Conservation (phyloP, 73 alveolate genomes). For the Effrenium voratum region DNA sequence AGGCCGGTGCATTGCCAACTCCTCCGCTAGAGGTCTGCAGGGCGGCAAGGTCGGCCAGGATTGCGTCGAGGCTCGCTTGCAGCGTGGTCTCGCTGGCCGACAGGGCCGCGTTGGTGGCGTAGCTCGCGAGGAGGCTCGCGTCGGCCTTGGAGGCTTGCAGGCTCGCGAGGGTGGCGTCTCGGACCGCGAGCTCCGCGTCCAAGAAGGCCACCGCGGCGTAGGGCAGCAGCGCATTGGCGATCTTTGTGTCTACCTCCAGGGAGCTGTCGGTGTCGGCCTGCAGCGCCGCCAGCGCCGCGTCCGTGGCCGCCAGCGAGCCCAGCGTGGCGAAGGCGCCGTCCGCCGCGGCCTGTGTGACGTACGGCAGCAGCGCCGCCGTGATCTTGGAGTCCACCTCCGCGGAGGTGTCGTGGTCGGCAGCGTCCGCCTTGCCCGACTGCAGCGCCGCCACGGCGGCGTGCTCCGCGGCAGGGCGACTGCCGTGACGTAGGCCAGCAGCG, state of each 20-base stretch:
- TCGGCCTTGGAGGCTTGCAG: no score
- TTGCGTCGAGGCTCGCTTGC: not conserved
- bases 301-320: not conserved
- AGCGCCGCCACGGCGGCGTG: not conserved
- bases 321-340: not conserved
- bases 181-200: not conserved
- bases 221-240: not conserved
- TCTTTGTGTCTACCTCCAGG: not conserved
- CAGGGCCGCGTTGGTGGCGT: not conserved
- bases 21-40: not conserved
- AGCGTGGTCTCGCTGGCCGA: not conserved
- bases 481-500: not conserved
- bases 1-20: not conserved
- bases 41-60: slow-evolving; percentile 11
- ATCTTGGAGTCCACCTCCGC: not conserved
- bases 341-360: not conserved
- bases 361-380: not conserved
- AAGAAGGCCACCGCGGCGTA: not conserved
- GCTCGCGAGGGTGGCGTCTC: no score
- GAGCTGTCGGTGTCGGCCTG: not conserved
- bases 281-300: not conserved
- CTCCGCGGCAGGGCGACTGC: not conserved
- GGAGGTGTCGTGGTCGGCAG: not conserved
- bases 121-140: no score
- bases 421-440: no score